These are phyloP conservation scores for Ascodesmis nigricans DNA, from an alignment of 495 filamentous ascomycete genomes.

Conservation along the genomic window DNA sequence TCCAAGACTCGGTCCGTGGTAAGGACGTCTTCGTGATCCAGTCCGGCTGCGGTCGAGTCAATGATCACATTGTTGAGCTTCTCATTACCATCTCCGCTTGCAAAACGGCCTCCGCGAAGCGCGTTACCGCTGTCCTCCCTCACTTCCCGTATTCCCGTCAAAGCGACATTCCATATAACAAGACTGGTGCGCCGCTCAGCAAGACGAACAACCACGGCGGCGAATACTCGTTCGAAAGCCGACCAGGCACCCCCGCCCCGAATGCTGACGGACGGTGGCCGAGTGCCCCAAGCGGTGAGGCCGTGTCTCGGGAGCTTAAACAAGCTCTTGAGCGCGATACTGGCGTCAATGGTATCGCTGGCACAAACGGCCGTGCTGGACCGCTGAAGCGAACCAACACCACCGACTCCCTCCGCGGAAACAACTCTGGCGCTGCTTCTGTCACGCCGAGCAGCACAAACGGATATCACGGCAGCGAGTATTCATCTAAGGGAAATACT, in stretches of 20 bases:
- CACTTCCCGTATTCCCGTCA: constrained; percentile 93
- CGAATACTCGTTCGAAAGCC: constrained; percentile 81
- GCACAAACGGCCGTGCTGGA: constrained; percentile 8
- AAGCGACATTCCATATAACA: constrained; percentile 89
- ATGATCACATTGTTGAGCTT: constrained; percentile 86
- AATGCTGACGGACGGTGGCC: constrained; percentile 38
- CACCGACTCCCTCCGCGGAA: constrained; percentile 29
- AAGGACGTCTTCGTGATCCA: constrained; percentile 98
- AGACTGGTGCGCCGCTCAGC: constrained; percentile 65
- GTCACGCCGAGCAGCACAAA: constrained; percentile 26
- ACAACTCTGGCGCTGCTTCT: constrained; percentile 14
- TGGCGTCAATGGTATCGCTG: constrained; percentile 3
- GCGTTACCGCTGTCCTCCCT: constrained; percentile 82
- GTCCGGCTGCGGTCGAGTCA: constrained; percentile 65
- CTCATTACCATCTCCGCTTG: constrained; percentile 93
- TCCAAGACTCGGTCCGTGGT: constrained; percentile 80
- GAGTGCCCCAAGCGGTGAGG: constrained; percentile 34
- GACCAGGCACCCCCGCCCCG: constrained; percentile 53
- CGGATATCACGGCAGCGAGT: constrained; percentile 29
- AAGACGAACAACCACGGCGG: constrained; percentile 29
- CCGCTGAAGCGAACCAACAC: constrained; percentile 34
- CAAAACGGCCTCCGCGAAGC: constrained; percentile 80
- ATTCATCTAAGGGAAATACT: constrained; percentile 33
- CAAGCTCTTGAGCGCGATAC: constrained; percentile 13
- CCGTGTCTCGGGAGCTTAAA: constrained; percentile 38